Conservation (phyloP, 257 asterid species). For the Nicotiana undulata region DNA sequence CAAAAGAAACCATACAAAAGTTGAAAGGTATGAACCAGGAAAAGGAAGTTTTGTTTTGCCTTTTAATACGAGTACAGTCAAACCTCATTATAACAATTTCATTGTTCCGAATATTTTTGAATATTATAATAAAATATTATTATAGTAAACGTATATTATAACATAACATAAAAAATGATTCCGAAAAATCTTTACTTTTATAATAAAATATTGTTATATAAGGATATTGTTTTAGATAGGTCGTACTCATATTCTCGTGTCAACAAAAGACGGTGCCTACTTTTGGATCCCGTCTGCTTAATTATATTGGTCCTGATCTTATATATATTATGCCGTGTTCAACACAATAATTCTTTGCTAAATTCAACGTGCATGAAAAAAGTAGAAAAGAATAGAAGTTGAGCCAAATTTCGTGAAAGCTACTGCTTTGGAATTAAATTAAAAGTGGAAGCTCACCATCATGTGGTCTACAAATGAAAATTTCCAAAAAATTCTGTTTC, state of each 20-base stretch:
- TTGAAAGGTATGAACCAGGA: not conserved
- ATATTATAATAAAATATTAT: too few relatives aligned
- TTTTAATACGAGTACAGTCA: too few relatives aligned
- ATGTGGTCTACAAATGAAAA: not conserved
- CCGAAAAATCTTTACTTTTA: too few relatives aligned
- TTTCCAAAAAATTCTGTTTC: not conserved
- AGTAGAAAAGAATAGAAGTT: not conserved
- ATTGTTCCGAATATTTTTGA: too few relatives aligned
- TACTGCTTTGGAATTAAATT: not conserved
- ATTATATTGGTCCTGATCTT: not conserved
- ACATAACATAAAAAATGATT: too few relatives aligned
- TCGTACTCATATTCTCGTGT: slow-evolving; percentile 8
- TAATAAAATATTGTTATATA: too few relatives aligned
- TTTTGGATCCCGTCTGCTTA: slow-evolving; percentile 12
- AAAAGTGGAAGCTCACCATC: not conserved
- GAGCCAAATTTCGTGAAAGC: not conserved
- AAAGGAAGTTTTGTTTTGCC: not conserved
- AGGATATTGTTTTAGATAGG: too few relatives aligned
- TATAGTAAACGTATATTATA: too few relatives aligned
- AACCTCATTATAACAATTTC: too few relatives aligned
- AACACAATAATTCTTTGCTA: not conserved
- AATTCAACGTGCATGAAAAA: slow-evolving; percentile 9
- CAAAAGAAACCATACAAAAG: not conserved
- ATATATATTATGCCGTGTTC: slow-evolving; percentile 3
- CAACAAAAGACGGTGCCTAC: slow-evolving; percentile 35